Evolutionary conservation across 2,329 filamentous ascomycete genomes (phyloP).

Genomic region (Knoxdaviesia proteae): DNA sequence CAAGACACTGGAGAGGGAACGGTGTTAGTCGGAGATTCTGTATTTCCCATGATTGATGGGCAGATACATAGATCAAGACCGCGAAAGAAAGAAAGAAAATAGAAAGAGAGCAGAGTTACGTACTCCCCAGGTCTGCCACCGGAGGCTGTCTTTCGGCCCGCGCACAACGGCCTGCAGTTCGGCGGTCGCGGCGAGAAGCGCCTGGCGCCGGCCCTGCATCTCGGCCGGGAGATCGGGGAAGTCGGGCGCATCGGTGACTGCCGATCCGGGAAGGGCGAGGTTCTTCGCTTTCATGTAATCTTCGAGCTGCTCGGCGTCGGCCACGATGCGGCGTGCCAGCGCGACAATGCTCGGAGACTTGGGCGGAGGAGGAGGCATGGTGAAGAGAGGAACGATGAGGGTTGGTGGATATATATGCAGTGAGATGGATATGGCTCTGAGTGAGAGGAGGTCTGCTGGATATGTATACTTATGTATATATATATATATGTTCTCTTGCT

Average conservation of each 20-base stretch:
- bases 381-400: no score
- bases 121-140: constrained; percentile 32
- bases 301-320: background rate
- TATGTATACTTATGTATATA: no score
- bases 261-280: background rate
- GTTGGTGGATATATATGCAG: no score
- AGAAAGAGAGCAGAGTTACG: constrained; percentile 7
- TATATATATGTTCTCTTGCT: no score
- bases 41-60: no score
- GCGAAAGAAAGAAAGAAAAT: no score
- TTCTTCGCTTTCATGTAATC: background rate
- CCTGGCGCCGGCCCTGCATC: constrained; percentile 21
- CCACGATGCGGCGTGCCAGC: background rate
- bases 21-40: background rate
- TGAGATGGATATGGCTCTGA: no score
- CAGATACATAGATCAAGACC: no score
- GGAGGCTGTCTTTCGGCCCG: constrained; percentile 27
- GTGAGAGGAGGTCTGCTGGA: no score
- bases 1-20: constrained; percentile 20
- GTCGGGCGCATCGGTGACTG: constrained; percentile 18
- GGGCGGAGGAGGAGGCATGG: no score
- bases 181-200: constrained; percentile 25
- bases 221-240: constrained; percentile 26
- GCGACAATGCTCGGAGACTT: background rate
- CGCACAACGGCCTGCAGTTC: constrained; percentile 25